Evolutionary conservation across 495 filamentous ascomycete species (phyloP), one percentile per base, ranked within the genome.

Genomic region (Penicillium cinerascens): DNA sequence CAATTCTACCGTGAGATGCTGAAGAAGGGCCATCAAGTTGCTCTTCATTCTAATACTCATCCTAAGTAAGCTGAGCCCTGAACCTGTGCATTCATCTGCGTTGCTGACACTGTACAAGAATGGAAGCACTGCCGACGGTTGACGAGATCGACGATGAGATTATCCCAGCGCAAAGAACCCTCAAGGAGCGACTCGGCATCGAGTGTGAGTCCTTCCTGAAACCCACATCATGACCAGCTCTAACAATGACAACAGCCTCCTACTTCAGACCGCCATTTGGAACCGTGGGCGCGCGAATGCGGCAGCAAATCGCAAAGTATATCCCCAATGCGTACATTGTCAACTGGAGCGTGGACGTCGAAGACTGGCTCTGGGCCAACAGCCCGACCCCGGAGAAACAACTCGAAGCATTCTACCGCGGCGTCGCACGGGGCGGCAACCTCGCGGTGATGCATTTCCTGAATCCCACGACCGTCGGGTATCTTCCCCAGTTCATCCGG

Each of bases 231-330:
- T 26, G 17, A 26, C 16, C n/a, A 17, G 29, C 33, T 13, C 22
- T 47, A 29, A 44, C 44, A 41, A 8, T 37, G 48, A 8, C 6
- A 23, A 44, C 54, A 76, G 71, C 74, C 52, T 65, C 60, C 51
- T 90, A 91, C 74, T 91, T 90, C 78, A 80, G 87, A 1, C 87
- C 87, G 0, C 87, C 87, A 0, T 91, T 87, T 60, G 87, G 87
- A 38, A 89, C 82, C 23, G 81, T 89, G 47, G 87, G 86, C 6
- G 86, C 86, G 4, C 79, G 86, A 29, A 83, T 86, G 69, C 78
- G 87, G 0, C 79, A 88, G 54, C 75, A 82, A 5, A 70, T 91
- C 3, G 79, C 82, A 0, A 68, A 76, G 0, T 61, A 72, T 9
- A 70, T 82, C n/a, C 59, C 65, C 15, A 64, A 78, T 42, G 72